These are phyloP conservation scores for Lipomyces mesembrius DNA, from an alignment of 805 yeast genomes.

Conservation along the genomic window DNA sequence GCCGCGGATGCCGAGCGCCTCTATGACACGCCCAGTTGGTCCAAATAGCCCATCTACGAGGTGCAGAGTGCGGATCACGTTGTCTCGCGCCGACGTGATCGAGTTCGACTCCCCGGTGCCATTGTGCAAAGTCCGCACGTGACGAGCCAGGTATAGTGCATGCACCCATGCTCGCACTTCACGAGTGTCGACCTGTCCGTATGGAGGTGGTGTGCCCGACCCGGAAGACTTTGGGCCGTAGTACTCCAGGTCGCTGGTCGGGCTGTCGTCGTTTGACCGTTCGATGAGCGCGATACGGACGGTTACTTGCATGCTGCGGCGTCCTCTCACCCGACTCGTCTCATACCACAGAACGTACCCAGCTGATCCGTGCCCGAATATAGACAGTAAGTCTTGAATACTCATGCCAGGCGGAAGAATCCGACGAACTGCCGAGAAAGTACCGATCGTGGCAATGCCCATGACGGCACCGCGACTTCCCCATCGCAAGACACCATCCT, in stretches of 20 bases:
- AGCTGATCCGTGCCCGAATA: conserved; percentile 29
- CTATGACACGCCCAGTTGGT: not conserved
- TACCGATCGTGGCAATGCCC: conserved; percentile 41
- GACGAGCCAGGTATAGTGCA: conserved; percentile 40
- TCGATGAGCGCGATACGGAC: conserved; percentile 39
- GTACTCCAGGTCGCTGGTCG: conserved; percentile 7
- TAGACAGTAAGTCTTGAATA: conserved; percentile 15
- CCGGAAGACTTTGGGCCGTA: not conserved
- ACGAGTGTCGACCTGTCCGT: conserved; percentile 18
- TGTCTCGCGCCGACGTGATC: conserved; percentile 19
- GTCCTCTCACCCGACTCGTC: conserved; percentile 21
- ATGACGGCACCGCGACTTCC: conserved; percentile 37
- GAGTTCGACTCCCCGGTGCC: conserved; percentile 9
- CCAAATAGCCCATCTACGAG: conserved; percentile 22
- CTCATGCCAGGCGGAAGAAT: conserved; percentile 30
- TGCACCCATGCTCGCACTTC: conserved; percentile 44
- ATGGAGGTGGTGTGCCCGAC: not conserved
- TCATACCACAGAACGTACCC: conserved; percentile 40
- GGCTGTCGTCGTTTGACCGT: conserved; percentile 3
- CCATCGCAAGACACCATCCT: conserved; percentile 44
- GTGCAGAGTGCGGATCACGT: conserved; percentile 17
- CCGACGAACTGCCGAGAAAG: conserved; percentile 37
- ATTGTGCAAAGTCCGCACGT: conserved; percentile 13
- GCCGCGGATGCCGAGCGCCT: conserved; percentile 10
- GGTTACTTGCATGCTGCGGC: conserved; percentile 13